Evolutionary conservation across 2,329 filamentous ascomycete genomes (phyloP).

Genomic region (Drechslerella coelobrocha): DNA sequence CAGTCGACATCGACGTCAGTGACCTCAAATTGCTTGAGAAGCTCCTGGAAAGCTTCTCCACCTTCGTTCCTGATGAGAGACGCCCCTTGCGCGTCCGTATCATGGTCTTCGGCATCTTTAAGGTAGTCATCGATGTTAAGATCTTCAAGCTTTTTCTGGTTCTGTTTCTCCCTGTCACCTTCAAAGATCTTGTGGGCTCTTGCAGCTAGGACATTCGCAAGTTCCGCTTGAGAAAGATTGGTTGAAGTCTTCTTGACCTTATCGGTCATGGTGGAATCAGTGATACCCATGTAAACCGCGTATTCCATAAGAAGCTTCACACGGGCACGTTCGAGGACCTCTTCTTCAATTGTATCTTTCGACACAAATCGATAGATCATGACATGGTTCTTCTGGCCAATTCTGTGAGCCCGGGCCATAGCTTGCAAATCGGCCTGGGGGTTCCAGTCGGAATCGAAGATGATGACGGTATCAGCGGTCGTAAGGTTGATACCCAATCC

Average conservation of each 20-base stretch:
- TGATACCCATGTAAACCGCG: conserved; percentile 94
- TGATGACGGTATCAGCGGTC: conserved; percentile 96
- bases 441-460: conserved; percentile 99
- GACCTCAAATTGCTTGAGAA: conserved; percentile 82
- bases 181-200: conserved; percentile 99
- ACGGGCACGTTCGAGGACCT: conserved; percentile 91
- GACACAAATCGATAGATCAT: conserved; percentile 96
- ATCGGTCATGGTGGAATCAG: conserved; percentile 86
- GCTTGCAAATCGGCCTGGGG: conserved; percentile 97
- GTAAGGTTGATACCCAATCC: conserved; percentile 98
- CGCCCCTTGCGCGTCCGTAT: conserved; percentile 79
- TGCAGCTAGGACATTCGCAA: conserved; percentile 88
- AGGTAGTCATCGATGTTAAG: conserved; percentile 97
- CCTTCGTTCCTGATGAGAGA: conserved; percentile 94
- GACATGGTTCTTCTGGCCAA: conserved; percentile 93
- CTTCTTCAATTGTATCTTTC: conserved; percentile 97
- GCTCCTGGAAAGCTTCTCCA: conserved; percentile 78
- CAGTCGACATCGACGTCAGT: conserved; percentile 96
- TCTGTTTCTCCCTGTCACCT: conserved; percentile 73
- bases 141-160: conserved; percentile 94
- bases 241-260: conserved; percentile 74
- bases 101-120: conserved; percentile 94
- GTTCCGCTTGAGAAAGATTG: conserved; percentile 45
- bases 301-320: conserved; percentile 98
- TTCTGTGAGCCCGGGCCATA: conserved; percentile 97